A percentile compares a stretch with the other conserved stretches of the same genome.
These are phyloP conservation scores for Boletales sp. DNA, from an alignment of 768 basidiomycete species.

Conservation along the genomic window DNA sequence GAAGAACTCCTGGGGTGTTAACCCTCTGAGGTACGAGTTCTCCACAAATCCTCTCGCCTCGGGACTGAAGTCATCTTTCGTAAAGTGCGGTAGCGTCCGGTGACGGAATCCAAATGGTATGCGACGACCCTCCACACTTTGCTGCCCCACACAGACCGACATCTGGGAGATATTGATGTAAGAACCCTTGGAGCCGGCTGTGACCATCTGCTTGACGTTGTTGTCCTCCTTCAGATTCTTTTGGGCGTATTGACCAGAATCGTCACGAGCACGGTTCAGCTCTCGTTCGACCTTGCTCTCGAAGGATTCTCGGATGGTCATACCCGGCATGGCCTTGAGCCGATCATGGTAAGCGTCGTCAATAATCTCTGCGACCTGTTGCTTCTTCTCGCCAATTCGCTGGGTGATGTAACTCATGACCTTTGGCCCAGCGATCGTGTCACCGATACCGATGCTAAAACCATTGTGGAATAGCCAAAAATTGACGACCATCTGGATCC, in stretches of 20 bases:
- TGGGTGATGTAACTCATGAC: slow-evolving; percentile 87
- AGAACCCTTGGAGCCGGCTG: slow-evolving; percentile 96
- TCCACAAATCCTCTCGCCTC: slow-evolving; percentile 98
- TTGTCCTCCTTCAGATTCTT: slow-evolving; percentile 97
- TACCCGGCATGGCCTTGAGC: slow-evolving; percentile 89
- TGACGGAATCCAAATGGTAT: slow-evolving; percentile 98
- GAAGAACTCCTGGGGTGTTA: slow-evolving; percentile 98
- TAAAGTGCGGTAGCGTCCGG: slow-evolving; percentile 94
- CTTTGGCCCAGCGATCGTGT: slow-evolving; percentile 88
- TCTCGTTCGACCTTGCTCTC: slow-evolving; percentile 89
- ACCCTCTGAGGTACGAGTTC: slow-evolving; percentile 93
- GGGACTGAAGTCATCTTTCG: slow-evolving; percentile 97
- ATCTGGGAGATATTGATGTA: slow-evolving; percentile 99
- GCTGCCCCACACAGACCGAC: slow-evolving; percentile 99
- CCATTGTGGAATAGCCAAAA: slow-evolving; percentile 99
- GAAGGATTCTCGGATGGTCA: slow-evolving; percentile 99
- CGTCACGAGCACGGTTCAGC: slow-evolving; percentile 93
- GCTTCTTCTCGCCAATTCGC: slow-evolving; percentile 79
- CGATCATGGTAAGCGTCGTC: slow-evolving; percentile 81
- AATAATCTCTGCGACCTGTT: slow-evolving; percentile 74
- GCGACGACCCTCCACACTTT: slow-evolving; percentile 95
- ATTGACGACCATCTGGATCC: slow-evolving; percentile 93
- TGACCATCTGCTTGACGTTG: slow-evolving; percentile 99
- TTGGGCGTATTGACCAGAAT: slow-evolving; percentile 94
- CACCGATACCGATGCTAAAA: slow-evolving; percentile 98